Base-by-base conservation (phyloP, 1,284 basidiomycete species). In the Termitomyces sp. region DNA sequence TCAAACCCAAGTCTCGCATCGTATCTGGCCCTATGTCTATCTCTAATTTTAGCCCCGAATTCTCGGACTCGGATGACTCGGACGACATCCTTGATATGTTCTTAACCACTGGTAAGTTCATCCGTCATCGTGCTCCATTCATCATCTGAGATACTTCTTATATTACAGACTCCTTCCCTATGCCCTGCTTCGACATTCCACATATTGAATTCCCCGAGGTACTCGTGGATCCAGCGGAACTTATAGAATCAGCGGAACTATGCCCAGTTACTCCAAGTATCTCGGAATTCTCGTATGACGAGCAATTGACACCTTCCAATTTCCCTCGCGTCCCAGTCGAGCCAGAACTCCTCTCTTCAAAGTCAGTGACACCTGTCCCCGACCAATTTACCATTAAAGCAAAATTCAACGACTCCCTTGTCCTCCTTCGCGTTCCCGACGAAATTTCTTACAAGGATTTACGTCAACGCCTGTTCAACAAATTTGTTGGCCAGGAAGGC, bases 361-460 rank as follows among this genome's bases (percentile, higher is more conserved):
- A 65, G 13, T 46, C 52, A n/a, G 45, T 55, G 16, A 46, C 63
- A 8, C 52, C 67, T 2, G 55, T 65, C 46, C 50, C 60, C 28
- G 62, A 61, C 14, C 60, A 66, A n/a, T 61, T 88, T 51, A 73
- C 77, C 5, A 75, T 89, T 69, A 89, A 89, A 68, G 86, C 79
- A 10, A 76, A 78, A 40, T 77, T 79, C 54, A 77, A 80, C 61
- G 74, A 80, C 57, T 72, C 75, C 30, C 82, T 84, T 56, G 73
- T 90, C 58, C 69, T 84, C 53, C 73, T 89, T 50, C 82, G 84
- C 49, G 68, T 77, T 13, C 65, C 76, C 7, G 72, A 72, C 52
- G 65, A 70, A 28, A 71, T 72, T 46, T 47, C 75, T 3, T 75
- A 83, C 52, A 60, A 62, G 10, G 80, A 81, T 39, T 57, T 87